Conservation (phyloP, 164 flowering plant species). For the Liriodendron chinense region DNA sequence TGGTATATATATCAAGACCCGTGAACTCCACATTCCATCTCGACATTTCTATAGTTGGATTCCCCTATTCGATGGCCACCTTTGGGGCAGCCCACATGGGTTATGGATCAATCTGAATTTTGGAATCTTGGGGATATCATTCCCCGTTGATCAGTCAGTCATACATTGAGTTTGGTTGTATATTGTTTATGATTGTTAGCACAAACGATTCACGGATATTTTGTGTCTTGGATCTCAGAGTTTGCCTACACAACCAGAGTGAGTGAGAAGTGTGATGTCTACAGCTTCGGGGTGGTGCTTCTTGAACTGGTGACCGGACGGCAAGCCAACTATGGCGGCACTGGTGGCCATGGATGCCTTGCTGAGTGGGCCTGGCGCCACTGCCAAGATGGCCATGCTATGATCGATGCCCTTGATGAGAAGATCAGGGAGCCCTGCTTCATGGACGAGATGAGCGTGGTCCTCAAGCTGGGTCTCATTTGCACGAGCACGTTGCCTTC, state of each 20-base stretch:
- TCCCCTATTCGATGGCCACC: no score
- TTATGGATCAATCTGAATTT: no score
- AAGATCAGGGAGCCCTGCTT: conserved; percentile 39
- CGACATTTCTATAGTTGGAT: no score
- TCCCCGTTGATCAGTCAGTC: neutral
- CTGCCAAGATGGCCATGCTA: conserved; percentile 35
- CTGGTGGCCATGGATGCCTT: conserved; percentile 42
- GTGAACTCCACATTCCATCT: no score
- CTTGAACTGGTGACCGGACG: conserved; percentile 76
- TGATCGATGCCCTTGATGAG: conserved; percentile 41
- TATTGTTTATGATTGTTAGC: no score
- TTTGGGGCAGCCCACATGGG: no score
- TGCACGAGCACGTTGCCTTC: conserved; percentile 59
- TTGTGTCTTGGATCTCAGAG: conserved; percentile 42
- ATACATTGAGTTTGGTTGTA: neutral
- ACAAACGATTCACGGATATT: neutral
- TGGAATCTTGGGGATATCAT: no score
- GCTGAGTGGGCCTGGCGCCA: conserved; percentile 80
- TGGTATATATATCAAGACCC: no score
- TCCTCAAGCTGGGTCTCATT: conserved; percentile 67
- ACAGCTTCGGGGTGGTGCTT: conserved; percentile 90
- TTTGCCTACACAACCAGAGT: conserved; percentile 63
- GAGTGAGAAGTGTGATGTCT: conserved; percentile 74
- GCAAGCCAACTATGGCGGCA: conserved; percentile 43
- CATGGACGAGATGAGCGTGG: conserved; percentile 48